These are phyloP conservation scores for Vitellaria paradoxa DNA, from an alignment of 179 eudicot species.

Conservation along the genomic window DNA sequence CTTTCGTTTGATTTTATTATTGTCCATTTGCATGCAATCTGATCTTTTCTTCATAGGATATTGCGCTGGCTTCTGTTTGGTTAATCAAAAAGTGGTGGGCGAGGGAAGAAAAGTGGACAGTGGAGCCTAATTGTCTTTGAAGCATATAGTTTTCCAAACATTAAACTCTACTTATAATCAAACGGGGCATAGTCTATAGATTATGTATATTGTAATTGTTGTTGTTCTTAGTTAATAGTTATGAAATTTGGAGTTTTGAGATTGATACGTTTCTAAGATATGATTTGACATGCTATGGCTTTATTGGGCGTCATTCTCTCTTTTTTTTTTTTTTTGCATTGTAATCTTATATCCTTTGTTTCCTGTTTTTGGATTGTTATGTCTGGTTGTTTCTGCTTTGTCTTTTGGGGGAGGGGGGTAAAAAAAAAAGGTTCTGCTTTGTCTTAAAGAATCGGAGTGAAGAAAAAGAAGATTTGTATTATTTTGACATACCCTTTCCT, in stretches of 20 bases:
- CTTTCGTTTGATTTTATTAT: background rate
- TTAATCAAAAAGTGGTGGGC: constrained; percentile 1
- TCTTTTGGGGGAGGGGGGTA: too few relatives aligned
- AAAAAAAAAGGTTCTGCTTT: too few relatives aligned
- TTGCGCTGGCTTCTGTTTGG: constrained; percentile 12
- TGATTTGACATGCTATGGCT: constrained; percentile 25
- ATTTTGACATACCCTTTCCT: constrained; percentile 17
- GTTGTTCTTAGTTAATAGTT: background rate
- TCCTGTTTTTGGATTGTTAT: constrained; percentile 35
- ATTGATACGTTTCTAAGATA: constrained; percentile 16
- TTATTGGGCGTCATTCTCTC: constrained; percentile 11
- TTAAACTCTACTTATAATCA: background rate
- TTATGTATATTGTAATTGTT: background rate
- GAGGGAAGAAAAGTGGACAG: background rate
- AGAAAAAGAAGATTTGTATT: constrained; percentile 23
- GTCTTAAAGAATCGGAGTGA: constrained; percentile 25
- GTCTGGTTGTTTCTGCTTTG: constrained; percentile 37
- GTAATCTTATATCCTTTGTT: constrained; percentile 25
- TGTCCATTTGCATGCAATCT: background rate
- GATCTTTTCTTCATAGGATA: constrained; percentile 3
- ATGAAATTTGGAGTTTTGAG: background rate
- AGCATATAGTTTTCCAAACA: too few relatives aligned
- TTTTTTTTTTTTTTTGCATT: constrained; percentile 19
- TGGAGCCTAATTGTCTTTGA: background rate
- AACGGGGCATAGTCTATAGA: background rate